Conservation (phyloP, 352 stramenopile genomes). For the Globisporangium radiosum region DNA sequence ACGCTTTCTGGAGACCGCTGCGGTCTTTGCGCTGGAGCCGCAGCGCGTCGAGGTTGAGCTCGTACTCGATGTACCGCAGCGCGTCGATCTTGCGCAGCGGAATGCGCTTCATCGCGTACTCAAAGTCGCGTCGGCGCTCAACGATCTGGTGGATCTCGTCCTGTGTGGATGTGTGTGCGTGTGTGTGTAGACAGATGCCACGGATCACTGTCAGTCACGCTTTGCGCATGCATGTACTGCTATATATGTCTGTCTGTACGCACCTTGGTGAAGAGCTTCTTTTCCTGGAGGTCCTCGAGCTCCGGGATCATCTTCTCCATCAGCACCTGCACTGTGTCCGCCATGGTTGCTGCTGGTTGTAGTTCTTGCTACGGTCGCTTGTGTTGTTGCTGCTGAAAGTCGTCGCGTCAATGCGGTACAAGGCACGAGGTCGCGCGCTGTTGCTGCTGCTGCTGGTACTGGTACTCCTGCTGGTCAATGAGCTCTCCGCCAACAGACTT, state of each 20-base stretch:
- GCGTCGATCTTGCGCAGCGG: constrained; percentile 88
- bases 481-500: constrained; percentile 13
- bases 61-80: constrained; percentile 92
- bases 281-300: constrained; percentile 88
- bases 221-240: not conserved
- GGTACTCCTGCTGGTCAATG: not conserved
- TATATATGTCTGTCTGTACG: constrained; percentile 3
- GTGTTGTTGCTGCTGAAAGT: not conserved
- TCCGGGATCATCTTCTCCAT: constrained; percentile 94
- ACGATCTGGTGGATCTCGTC: constrained; percentile 90
- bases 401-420: not conserved
- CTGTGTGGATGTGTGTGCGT: constrained; percentile 9
- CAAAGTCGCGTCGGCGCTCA: constrained; percentile 83
- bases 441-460: not conserved
- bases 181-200: too few relatives aligned
- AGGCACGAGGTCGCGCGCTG: not conserved
- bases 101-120: constrained; percentile 89
- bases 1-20: constrained; percentile 55
- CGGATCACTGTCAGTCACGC: not conserved
- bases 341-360: constrained; percentile 51
- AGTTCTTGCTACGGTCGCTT: constrained; percentile 1
- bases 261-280: constrained; percentile 72
- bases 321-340: constrained; percentile 89
- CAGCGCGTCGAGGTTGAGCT: constrained; percentile 89
- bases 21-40: constrained; percentile 79